A percentile compares a stretch with the other conserved stretches of the same genome.
Evolutionary conservation across 768 basidiomycete species (phyloP).

Genomic region (Vararia minispora): DNA sequence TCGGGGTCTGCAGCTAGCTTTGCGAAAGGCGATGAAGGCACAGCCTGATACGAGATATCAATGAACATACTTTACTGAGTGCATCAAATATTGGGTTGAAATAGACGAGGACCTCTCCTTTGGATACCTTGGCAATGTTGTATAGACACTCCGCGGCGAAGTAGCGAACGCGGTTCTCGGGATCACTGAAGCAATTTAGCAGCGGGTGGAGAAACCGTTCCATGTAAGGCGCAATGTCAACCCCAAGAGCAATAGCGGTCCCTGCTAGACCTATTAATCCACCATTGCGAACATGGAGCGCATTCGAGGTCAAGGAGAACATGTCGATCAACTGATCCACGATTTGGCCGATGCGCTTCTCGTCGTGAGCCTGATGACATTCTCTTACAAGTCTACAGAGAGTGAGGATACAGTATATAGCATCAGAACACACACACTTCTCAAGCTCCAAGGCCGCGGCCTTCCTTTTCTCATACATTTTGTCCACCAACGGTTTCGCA

Average conservation of each 20-base stretch:
- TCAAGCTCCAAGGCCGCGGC: conserved; percentile 92
- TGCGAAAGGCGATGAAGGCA: conserved; percentile 5
- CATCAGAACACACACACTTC: conserved; percentile 73
- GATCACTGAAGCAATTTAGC: conserved; percentile 84
- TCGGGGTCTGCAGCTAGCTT: conserved; percentile 98
- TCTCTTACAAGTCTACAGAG: conserved; percentile 70
- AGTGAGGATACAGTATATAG: neutral
- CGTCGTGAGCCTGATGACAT: conserved; percentile 73
- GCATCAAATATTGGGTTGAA: conserved; percentile 99
- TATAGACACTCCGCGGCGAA: conserved; percentile 98
- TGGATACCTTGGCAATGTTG: conserved; percentile 96
- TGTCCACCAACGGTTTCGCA: conserved; percentile 76
- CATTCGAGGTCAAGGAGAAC: conserved; percentile 75
- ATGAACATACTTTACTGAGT: conserved; percentile 71
- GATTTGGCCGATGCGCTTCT: conserved; percentile 72
- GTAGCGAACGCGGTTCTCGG: conserved; percentile 91
- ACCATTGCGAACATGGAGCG: conserved; percentile 85
- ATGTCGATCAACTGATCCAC: conserved; percentile 93
- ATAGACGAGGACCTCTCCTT: conserved; percentile 91
- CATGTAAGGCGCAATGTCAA: conserved; percentile 90
- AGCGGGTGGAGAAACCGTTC: conserved; percentile 85
- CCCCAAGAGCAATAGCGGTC: conserved; percentile 91
- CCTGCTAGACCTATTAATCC: conserved; percentile 94
- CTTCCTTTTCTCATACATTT: conserved; percentile 95
- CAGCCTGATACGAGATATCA: neutral